phyloP scores from a whole-genome alignment of 2,329 filamentous ascomycete genomes.

The Aspergillus uvarum region DNA sequence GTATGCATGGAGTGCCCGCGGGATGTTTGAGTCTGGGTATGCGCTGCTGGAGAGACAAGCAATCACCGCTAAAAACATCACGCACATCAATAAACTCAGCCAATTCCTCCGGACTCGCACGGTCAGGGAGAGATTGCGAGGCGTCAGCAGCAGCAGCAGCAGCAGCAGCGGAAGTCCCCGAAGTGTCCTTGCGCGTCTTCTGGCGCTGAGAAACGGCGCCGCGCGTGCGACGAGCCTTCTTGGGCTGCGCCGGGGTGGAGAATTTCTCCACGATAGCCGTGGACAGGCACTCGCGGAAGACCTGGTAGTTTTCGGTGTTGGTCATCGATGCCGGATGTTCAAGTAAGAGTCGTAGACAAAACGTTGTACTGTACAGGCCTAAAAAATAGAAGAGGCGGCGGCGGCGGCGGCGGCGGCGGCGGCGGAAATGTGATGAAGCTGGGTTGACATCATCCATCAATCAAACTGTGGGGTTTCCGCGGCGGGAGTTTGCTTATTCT shows the following conservation, averaged over 20 bases:
- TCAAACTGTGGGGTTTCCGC: neutral
- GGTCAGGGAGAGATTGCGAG: neutral
- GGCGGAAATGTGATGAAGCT: neutral
- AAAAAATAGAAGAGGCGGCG: neutral
- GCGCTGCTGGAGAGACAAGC: too few species aligned
- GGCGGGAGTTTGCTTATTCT: neutral
- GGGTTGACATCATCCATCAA: slow-evolving; percentile 6
- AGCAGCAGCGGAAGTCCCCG: too few species aligned
- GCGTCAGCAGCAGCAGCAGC: neutral
- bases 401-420: slow-evolving; percentile 1
- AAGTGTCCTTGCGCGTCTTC: neutral
- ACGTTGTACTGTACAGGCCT: neutral
- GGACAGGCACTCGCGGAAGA: slow-evolving; percentile 74
- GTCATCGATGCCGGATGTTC: slow-evolving; percentile 21
- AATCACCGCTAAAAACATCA: neutral
- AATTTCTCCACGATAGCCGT: slow-evolving; percentile 65
- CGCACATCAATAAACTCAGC: slow-evolving; percentile 73
- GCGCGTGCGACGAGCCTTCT: slow-evolving; percentile 27
- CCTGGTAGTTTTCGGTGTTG: slow-evolving; percentile 58
- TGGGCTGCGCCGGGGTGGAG: slow-evolving; percentile 45
- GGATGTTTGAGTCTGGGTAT: too few species aligned
- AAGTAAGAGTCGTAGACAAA: neutral
- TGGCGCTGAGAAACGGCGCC: neutral
- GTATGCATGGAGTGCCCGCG: too few species aligned
- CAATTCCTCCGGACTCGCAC: slow-evolving; percentile 63